Base-by-base conservation (phyloP, 352 stramenopile species). In the Phytophthora litchii region DNA sequence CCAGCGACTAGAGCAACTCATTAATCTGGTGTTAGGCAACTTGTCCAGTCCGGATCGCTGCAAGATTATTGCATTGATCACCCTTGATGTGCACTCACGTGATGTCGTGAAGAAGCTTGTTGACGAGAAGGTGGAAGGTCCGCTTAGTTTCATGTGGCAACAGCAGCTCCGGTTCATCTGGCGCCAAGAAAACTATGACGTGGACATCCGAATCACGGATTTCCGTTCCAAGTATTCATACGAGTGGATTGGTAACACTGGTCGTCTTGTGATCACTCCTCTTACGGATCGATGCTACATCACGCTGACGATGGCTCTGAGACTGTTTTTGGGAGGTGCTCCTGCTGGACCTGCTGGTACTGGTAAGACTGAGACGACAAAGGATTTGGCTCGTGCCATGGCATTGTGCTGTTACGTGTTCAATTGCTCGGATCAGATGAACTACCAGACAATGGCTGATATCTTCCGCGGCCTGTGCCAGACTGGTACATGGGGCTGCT, bases 271-370 rank as follows among this genome's bases (percentile, higher is more conserved):
- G 46, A 98, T 98, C 67, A 99, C 95, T 4, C 94, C 95, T 17
- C 74, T 99, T 4, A 98, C 95, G 3, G 95, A 99, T 81, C 87
- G 95, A 13, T 99, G 95, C 67, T 99, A 99, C 69, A 98, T 99
- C 54, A 99, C 95, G 8, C 67, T 99, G 14, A 99, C 95, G 3
- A 98, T 98, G 93, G 95, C 91, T 13, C 71, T 99, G 29, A 92
- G 96, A 37, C 60, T 99, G n/a, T 98, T 98, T 68, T 74, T 99
- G n/a, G 96, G 95, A 20, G 95, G 95, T 12, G 95, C 94, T 10
- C 95, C 95, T 21, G 94, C 94, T 50, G 95, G 95, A 4, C 95
- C 95, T 16, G 92, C 93, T 14, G 91, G 91, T 5, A 98, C 92
- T n/a, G 92, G 92, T 19, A 96, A 95, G 56, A 96, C 88, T 1